Evolutionary conservation across 352 stramenopile species (phyloP), one percentile per base, ranked within the genome.

Genomic region (Blastocystis sp.): DNA sequence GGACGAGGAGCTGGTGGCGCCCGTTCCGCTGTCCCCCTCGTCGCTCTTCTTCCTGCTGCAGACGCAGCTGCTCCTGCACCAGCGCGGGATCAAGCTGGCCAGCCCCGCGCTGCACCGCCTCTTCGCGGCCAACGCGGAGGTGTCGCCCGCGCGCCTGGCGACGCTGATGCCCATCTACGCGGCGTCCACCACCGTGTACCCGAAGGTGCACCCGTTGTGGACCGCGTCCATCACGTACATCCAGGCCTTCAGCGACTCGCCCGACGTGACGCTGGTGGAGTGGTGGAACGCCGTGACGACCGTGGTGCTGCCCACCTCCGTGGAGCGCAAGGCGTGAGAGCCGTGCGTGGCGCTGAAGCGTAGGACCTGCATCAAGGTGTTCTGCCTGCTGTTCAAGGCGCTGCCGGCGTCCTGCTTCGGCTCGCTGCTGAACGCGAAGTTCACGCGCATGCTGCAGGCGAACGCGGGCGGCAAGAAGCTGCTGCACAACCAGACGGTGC

Each of bases 121-220:
- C 21, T 79, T 61, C 40, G 45, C 34, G 42, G 19, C 10, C 40
- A 79, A 79, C 38, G 38, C 69, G 40, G 42, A 62, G 3, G 52
- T 79, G 24, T n/a, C 62, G 0, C 43, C 69, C 21, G 19, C 7
- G 10, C 69, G 60, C 10, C 40, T 79, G 21, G 24, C n/a, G 43
- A 43, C 42, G 40, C 40, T 79, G 69, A 64, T 79, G 69, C 4
- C 24, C 52, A 11, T 79, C 17, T 79, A 79, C 48, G 4, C 40
- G 4, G 69, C 57, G 34, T 79, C 69, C 1, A 45, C 69, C 6
- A 63, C 43, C 69, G 60, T 48, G 10, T 79, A 63, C 69, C 69
- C 69, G 19, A 79, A 79, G 69, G 11, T 79, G n/a, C 69, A 79
- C 57, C 43, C 69, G 57, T 11, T 79, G 19, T 79, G 69, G 69